These are phyloP conservation scores for Fragaria nilgerrensis DNA, from an alignment of 306 rosid species.

Conservation along the genomic window DNA sequence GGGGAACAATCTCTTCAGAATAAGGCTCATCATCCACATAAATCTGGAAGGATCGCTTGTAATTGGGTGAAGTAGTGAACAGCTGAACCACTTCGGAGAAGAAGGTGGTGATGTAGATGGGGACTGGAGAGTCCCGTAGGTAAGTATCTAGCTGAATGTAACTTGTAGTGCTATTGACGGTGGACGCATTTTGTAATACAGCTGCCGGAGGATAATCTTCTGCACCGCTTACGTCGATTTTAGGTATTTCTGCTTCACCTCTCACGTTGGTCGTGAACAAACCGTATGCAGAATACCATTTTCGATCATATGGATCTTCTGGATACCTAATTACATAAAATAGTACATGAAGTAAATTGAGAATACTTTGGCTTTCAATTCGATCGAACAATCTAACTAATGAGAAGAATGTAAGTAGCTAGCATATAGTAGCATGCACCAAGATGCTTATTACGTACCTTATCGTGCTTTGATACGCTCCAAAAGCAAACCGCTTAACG, in stretches of 20 bases:
- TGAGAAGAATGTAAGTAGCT: no score
- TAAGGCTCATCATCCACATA: conserved; percentile 23
- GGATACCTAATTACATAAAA: conserved; percentile 25
- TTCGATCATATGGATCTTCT: conserved; percentile 33
- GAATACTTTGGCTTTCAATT: no score
- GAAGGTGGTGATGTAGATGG: conserved; percentile 30
- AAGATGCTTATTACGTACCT: background rate
- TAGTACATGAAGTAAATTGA: no score
- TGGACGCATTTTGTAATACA: conserved; percentile 31
- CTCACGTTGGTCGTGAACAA: no score
- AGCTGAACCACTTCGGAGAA: conserved; percentile 36
- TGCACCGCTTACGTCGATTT: conserved; percentile 14
- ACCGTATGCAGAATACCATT: conserved; percentile 19
- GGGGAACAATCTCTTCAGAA: conserved; percentile 33
- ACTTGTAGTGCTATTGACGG: background rate
- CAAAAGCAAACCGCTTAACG: conserved; percentile 27
- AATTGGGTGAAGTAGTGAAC: background rate
- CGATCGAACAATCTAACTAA: no score
- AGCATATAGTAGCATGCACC: no score
- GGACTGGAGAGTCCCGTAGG: background rate
- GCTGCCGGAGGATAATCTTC: conserved; percentile 43
- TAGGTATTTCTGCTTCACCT: no score
- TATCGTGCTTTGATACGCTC: conserved; percentile 18
- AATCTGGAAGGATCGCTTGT: conserved; percentile 27
- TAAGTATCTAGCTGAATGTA: background rate